A percentile compares a stretch with the other conserved stretches of the same genome.
Evolutionary conservation across 257 asterid species (phyloP).

Genomic region (Solanum chiquidenum): DNA sequence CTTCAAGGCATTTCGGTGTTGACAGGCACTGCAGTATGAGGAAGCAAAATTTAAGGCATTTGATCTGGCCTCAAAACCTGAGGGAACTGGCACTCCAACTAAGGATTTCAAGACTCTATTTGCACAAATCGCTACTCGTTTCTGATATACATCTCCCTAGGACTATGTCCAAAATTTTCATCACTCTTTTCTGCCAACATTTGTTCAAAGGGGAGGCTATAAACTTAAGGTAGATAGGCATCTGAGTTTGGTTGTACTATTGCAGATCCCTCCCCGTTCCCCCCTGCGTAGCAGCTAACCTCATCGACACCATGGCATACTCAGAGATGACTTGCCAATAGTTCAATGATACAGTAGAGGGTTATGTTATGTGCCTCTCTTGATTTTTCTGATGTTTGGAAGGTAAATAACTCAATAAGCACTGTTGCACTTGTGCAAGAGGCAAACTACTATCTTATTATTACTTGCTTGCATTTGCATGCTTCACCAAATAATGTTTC

Average conservation of each 20-base stretch:
- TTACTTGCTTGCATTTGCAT: neutral
- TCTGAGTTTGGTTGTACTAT: neutral
- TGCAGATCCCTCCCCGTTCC: neutral
- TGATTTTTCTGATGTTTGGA: neutral
- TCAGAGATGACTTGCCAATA: neutral
- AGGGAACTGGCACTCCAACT: conserved; percentile 74
- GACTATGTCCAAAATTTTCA: neutral
- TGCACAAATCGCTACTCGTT: conserved; percentile 49
- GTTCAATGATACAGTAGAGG: neutral
- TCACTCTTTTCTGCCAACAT: neutral
- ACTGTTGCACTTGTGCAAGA: neutral
- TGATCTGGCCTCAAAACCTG: conserved; percentile 86
- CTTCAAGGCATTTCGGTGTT: neutral
- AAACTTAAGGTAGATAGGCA: neutral
- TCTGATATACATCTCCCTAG: conserved; percentile 24
- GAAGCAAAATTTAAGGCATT: conserved; percentile 78
- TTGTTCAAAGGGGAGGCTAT: neutral
- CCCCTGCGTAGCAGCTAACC: neutral
- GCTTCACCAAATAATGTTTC: neutral
- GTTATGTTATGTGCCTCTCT: neutral
- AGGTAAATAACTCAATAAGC: neutral
- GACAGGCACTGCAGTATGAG: conserved; percentile 75
- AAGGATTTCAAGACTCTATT: conserved; percentile 82
- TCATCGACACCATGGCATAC: neutral
- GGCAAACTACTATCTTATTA: neutral